Evolutionary conservation across 1,284 basidiomycete species (phyloP).

Genomic region (Trametes versicolor): DNA sequence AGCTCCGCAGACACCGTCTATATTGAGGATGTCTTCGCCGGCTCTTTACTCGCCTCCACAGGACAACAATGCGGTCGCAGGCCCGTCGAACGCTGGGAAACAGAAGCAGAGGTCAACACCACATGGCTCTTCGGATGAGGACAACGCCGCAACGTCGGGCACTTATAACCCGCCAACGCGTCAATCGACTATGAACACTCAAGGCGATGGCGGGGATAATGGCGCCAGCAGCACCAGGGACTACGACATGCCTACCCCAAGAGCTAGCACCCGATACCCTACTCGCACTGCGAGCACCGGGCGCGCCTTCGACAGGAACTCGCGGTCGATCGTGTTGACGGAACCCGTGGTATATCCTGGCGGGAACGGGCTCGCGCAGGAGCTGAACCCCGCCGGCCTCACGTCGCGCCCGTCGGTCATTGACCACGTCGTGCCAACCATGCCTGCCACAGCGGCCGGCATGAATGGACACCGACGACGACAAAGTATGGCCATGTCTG

Average conservation of each 20-base stretch:
- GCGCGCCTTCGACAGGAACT: constrained; percentile 17
- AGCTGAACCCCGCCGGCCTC: constrained; percentile 17
- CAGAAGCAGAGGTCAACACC: constrained; percentile 3
- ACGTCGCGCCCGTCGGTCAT: constrained; percentile 22
- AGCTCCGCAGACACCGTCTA: constrained; percentile 22
- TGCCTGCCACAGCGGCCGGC: neutral
- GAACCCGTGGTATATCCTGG: constrained; percentile 6
- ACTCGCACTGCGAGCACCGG: constrained; percentile 20
- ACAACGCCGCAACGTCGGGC: constrained; percentile 10
- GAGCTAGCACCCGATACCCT: constrained; percentile 17
- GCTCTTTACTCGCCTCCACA: neutral
- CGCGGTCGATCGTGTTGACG: constrained; percentile 12
- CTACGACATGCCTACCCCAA: neutral
- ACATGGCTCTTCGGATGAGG: constrained; percentile 23
- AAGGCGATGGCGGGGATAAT: constrained; percentile 6
- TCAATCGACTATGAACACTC: neutral
- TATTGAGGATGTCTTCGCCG: constrained; percentile 13
- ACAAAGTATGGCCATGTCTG: constrained; percentile 14
- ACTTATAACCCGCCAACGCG: neutral
- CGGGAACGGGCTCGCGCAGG: constrained; percentile 14
- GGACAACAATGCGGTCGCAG: constrained; percentile 17
- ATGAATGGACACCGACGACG: constrained; percentile 4
- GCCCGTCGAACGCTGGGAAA: constrained; percentile 20
- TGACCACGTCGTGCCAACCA: constrained; percentile 27
- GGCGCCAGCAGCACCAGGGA: constrained; percentile 3